Evolutionary conservation across 2,329 filamentous ascomycete genomes (phyloP).

Genomic region (Lanzia echinophila): DNA sequence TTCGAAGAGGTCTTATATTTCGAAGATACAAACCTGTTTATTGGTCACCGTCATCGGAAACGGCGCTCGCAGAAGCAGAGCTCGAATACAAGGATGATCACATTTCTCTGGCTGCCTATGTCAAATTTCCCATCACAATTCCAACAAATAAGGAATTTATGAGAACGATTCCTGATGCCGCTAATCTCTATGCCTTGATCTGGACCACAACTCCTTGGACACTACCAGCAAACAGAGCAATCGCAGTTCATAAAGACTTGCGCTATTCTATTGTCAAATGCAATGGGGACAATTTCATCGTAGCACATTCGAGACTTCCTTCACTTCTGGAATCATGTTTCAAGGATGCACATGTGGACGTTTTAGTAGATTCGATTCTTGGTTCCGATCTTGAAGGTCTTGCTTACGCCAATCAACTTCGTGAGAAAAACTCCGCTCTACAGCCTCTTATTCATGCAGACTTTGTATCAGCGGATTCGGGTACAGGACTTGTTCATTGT

Average conservation of each 20-base stretch:
- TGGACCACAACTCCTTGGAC: slow-evolving; percentile 99
- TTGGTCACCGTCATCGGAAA: slow-evolving; percentile 75
- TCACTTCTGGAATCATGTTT: slow-evolving; percentile 43
- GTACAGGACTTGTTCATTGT: slow-evolving; percentile 88
- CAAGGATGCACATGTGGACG: slow-evolving; percentile 23
- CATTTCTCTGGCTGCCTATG: slow-evolving; percentile 64
- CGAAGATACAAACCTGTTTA: slow-evolving; percentile 77
- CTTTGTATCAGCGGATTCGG: slow-evolving; percentile 86
- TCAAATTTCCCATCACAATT: slow-evolving; percentile 64
- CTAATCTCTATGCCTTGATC: slow-evolving; percentile 68
- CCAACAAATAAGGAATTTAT: slow-evolving; percentile 40
- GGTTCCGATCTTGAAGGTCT: slow-evolving; percentile 61
- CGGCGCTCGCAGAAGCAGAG: slow-evolving; percentile 77
- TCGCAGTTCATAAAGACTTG: slow-evolving; percentile 71
- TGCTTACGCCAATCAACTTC: slow-evolving; percentile 65
- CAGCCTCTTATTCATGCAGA: slow-evolving; percentile 76
- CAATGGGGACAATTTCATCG: slow-evolving; percentile 53
- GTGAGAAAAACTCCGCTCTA: slow-evolving; percentile 45
- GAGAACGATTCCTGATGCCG: slow-evolving; percentile 34
- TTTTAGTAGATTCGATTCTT: slow-evolving; percentile 50
- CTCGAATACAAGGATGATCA: slow-evolving; percentile 76
- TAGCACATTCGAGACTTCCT: slow-evolving; percentile 67
- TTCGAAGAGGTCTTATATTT: slow-evolving; percentile 66
- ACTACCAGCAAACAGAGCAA: slow-evolving; percentile 82
- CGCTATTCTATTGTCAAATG: slow-evolving; percentile 63